Evolutionary conservation across 306 rosid species (phyloP), one percentile per base, ranked within the genome.

Genomic region (Dryas octopetala): DNA sequence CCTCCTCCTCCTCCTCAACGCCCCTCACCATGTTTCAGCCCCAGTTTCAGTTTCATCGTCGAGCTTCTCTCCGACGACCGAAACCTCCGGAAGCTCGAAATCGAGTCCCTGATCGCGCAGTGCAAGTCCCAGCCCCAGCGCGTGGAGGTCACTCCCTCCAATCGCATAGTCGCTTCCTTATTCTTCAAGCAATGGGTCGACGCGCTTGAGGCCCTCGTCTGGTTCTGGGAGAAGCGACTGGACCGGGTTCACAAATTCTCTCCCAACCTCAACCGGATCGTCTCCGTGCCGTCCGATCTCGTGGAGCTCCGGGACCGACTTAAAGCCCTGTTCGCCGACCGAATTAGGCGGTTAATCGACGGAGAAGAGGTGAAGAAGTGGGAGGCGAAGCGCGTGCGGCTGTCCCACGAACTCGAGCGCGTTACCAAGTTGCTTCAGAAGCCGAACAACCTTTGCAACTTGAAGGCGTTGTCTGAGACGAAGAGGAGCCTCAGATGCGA

Each of bases 171-270:
- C 7, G 97, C 82, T 3, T 16, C n/a, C 32, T 80, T 92, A 64
- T 68, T 5, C 70, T 95, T 83, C 62, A 38, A 53, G 26, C 80
- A 85, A 59, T 89, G 92, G 93, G 81, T 60, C 19, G 78, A 80
- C 7, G 90, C 96, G 17, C 84, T 80, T 16, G 90, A 85, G 23
- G 89, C 92, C n/a, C 44, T 86, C 41, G 93, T 79, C 1, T 77
- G 41, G 38, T 74, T 95, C 5, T 95, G 99, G 99, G 85, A 83
- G 32, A 73, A 70, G 62, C 90, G 91, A 2, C 86, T 95, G 14
- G 53, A 60, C 46, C 89, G 80, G 5, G 46, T 32, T 2, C 97
- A 95, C 63, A 69, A 61, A 60, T 82, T 89, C 52, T 65, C 74
- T 40, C 96, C 96, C 16, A 82, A 48, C 57, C 77, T 89, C n/a